A percentile compares a stretch with the other conserved stretches of the same genome.
Conservation (phyloP, 2,329 filamentous ascomycete genomes). For the Colletotrichum ledebouriae region DNA sequence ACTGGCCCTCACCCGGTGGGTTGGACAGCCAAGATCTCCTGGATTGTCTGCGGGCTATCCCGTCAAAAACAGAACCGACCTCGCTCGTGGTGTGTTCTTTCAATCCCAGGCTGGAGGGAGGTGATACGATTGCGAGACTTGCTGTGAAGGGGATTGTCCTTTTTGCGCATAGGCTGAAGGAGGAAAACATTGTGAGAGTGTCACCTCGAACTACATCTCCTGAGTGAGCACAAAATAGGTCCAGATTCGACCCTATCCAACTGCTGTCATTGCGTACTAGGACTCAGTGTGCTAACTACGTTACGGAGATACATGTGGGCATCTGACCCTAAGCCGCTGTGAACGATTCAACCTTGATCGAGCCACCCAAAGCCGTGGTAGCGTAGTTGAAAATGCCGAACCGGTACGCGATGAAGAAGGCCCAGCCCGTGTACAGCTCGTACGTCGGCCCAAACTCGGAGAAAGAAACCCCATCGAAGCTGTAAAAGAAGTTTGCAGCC, state of each 20-base stretch:
- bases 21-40: constrained; percentile 11
- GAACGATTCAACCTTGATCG: constrained; percentile 49
- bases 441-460: constrained; percentile 50
- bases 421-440: constrained; percentile 57
- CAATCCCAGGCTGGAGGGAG: constrained; percentile 7
- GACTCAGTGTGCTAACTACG: too few species aligned
- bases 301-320: too few species aligned
- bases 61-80: neutral
- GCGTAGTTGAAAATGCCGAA: constrained; percentile 65
- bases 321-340: constrained; percentile 32
- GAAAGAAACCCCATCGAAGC: constrained; percentile 47
- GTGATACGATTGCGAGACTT: constrained; percentile 20
- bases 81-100: constrained; percentile 21
- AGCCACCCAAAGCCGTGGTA: constrained; percentile 57
- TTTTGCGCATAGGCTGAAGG: constrained; percentile 5
- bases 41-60: constrained; percentile 6
- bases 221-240: too few species aligned
- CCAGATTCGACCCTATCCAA: too few species aligned
- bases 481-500: constrained; percentile 44
- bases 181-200: neutral
- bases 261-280: too few species aligned
- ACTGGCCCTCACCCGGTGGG: constrained; percentile 6
- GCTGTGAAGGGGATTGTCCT: constrained; percentile 12
- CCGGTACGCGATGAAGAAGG: constrained; percentile 63
- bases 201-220: too few species aligned